phyloP scores from a whole-genome alignment of 2,329 filamentous ascomycete species.

The Neurospora sp. region DNA sequence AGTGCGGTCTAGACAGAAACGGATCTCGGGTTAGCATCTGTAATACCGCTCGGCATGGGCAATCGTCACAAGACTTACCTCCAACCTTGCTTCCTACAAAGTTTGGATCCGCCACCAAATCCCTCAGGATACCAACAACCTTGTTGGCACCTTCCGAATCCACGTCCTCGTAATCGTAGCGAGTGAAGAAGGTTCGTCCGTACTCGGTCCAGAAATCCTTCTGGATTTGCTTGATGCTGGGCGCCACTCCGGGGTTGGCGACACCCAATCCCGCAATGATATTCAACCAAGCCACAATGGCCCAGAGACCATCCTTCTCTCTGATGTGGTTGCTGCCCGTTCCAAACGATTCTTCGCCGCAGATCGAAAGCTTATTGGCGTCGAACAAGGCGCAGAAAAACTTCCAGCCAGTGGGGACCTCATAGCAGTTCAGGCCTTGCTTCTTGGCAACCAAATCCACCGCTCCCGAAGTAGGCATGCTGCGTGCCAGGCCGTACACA shows the following conservation, averaged over 20 bases:
- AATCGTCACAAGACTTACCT: slow-evolving; percentile 34
- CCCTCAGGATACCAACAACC: slow-evolving; percentile 71
- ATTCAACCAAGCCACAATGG: slow-evolving; percentile 94
- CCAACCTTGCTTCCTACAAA: slow-evolving; percentile 78
- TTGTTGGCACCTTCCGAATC: slow-evolving; percentile 86
- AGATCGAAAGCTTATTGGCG: slow-evolving; percentile 92
- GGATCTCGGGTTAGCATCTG: slow-evolving; percentile 15
- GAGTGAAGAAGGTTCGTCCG: slow-evolving; percentile 96
- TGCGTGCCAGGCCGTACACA: slow-evolving; percentile 87
- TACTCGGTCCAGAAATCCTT: slow-evolving; percentile 95
- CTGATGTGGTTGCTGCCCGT: slow-evolving; percentile 98
- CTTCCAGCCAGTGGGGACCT: slow-evolving; percentile 98
- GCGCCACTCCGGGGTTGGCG: slow-evolving; percentile 65
- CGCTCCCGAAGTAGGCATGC: slow-evolving; percentile 94
- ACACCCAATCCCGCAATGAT: slow-evolving; percentile 92
- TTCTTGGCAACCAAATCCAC: slow-evolving; percentile 94
- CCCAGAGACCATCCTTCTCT: slow-evolving; percentile 98
- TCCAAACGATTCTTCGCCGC: slow-evolving; percentile 95
- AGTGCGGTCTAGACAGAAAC: slow-evolving; percentile 48
- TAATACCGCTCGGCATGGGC: neutral
- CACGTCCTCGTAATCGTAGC: slow-evolving; percentile 96
- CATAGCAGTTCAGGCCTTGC: slow-evolving; percentile 83
- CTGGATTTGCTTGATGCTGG: slow-evolving; percentile 93
- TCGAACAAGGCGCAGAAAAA: slow-evolving; percentile 98
- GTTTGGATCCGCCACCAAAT: slow-evolving; percentile 59